Evolutionary conservation across 768 basidiomycete genomes (phyloP).

Genomic region (Hebeloma cylindrosporum): DNA sequence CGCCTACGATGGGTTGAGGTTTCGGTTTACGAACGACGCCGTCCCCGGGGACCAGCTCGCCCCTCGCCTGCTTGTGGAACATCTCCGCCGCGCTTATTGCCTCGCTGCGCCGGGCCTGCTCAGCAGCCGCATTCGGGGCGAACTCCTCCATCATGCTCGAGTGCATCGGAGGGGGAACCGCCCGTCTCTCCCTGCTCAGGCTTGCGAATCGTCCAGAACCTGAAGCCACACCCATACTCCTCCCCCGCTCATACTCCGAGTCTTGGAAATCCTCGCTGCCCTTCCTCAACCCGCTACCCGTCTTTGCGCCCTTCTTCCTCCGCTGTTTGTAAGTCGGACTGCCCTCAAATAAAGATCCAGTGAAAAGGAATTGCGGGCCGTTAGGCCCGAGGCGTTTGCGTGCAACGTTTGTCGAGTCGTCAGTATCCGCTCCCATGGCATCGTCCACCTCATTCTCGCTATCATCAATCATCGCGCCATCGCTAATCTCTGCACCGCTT

Average conservation of each 20-base stretch:
- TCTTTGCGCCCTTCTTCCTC: slow-evolving; percentile 65
- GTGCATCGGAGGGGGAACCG: slow-evolving; percentile 18
- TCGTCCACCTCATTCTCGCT: slow-evolving; percentile 19
- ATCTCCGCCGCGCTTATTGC: slow-evolving; percentile 61
- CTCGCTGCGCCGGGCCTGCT: slow-evolving; percentile 24
- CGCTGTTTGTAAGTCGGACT: slow-evolving; percentile 88
- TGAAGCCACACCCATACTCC: slow-evolving; percentile 9
- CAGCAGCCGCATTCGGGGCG: slow-evolving; percentile 24
- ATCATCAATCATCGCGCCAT: slow-evolving; percentile 15
- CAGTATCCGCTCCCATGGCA: slow-evolving; percentile 9
- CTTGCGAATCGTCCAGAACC: slow-evolving; percentile 13
- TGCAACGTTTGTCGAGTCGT: slow-evolving; percentile 4
- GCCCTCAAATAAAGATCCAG: slow-evolving; percentile 80
- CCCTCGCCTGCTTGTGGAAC: slow-evolving; percentile 62
- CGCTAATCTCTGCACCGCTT: slow-evolving; percentile 8
- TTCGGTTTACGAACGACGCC: slow-evolving; percentile 31
- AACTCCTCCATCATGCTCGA: slow-evolving; percentile 33
- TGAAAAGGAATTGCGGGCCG: slow-evolving; percentile 62
- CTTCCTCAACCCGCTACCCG: slow-evolving; percentile 24
- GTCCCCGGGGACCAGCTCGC: slow-evolving; percentile 44
- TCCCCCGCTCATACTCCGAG: slow-evolving; percentile 32
- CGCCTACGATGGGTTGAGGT: slow-evolving; percentile 28
- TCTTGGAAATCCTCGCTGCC: slow-evolving; percentile 31
- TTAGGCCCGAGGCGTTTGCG: slow-evolving; percentile 21
- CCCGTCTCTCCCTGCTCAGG: slow-evolving; percentile 19